Base-by-base conservation (phyloP, 2,329 filamentous ascomycete genomes). In the Paracorniculantispora psalliotae region DNA sequence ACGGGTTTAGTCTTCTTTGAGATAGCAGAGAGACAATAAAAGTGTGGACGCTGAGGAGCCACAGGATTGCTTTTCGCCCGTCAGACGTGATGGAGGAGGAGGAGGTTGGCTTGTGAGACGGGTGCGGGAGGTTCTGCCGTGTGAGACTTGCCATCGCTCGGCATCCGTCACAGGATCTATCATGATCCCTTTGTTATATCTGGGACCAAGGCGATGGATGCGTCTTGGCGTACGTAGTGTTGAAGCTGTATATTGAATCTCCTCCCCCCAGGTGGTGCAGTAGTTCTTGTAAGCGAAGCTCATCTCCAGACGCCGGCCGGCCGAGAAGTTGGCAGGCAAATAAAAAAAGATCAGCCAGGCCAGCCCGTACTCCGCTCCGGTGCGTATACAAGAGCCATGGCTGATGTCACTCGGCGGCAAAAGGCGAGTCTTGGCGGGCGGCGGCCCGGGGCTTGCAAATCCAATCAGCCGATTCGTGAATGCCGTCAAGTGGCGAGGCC, bases 371-470 rank as follows among this genome's bases (percentile, higher is more conserved):
- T 5, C 21, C 26, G 13, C 23, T n/a, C 25, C 35, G 21, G 23
- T 57, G n/a, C 53, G 21, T 48, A 37, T 39, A 17, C 8, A 28
- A 19, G 21, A 48, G 33, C 43, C 43, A 41, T 57, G 54, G 46
- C 54, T 57, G 46, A 57, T 57, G 55, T 50, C 55, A 57, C 55
- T 57, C 26, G 44, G 55, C 46, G 55, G 55, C 55, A 57, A 57
- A 43, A 50, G 25, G n/a, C 13, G 25, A 23, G 55, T 15, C 55
- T 57, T 50, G 55, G 55, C 46, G 55, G 46, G 35, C 53, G 23
- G n/a, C 53, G 43, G 43, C 21, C 37, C 25, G 25, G 17, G 8
- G 53, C 26, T 46, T 44, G 51, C 39, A 46, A 39, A 49, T 17
- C 30, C 43, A 41, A 57, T 57, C 44, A 56, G 41, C 41, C 53